Evolutionary conservation across 2,329 filamentous ascomycete genomes (phyloP), one percentile per base, ranked within the genome.

Genomic region (Penicillium italicum): DNA sequence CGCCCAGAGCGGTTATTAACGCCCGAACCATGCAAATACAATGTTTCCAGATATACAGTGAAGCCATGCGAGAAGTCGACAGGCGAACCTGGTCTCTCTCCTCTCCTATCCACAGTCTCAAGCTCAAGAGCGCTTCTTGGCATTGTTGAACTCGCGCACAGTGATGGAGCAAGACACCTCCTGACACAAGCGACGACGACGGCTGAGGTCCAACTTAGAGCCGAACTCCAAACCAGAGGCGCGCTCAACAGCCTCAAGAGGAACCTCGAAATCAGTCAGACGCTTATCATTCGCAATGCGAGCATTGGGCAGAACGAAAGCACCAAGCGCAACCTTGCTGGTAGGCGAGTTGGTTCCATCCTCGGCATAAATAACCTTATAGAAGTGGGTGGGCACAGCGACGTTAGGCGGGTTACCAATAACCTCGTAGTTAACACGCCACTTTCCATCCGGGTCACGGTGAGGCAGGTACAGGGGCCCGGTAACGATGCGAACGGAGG

Each of bases 281-380:
- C 89, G 90, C 79, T 94, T 97, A 58, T 85, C 82, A 74, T 96
- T 99, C 36, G 88, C 80, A 65, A 99, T 99, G 18, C 78, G 81
- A 2, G 91, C 91, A 73, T 99, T 99, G 16, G 94, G 94, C 66
- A 99, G 80, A 50, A 99, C 93, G 69, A 99, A 99, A 8, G 94
- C 94, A 43, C 90, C 94, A 34, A 99, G 78, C 31, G 91, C 91
- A 33, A 99, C 94, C 61, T 87, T 87, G 18, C 90, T 89, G 10
- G 72, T 75, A 26, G 80, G 80, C 22, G 66, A 69, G 10, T 70
- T 74, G 1, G 75, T 77, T 4, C 88, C 89, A 68, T 96, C 91
- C 77, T 99, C 94, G 26, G 90, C 94, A 69, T 94, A 96, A 66
- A 99, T 94, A 69, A 99, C 91, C 80, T 99, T 99, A 83, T 96